phyloP scores from a whole-genome alignment of 441 rosid genomes.

The Eutrema salsugineum region DNA sequence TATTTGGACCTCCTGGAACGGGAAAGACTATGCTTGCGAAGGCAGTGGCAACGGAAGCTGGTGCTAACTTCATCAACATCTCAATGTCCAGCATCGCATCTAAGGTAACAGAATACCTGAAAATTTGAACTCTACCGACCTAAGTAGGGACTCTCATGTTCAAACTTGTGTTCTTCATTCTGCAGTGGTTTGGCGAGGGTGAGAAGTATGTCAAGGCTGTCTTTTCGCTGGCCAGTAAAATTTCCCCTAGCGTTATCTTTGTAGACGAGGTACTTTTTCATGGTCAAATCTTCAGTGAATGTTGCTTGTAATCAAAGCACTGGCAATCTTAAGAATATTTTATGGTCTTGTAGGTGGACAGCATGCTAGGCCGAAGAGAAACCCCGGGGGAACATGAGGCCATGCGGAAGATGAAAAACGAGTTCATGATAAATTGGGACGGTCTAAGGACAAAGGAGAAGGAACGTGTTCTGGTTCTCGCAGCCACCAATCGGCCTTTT shows the following conservation, averaged over 20 bases:
- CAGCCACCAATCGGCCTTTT: constrained; percentile 91
- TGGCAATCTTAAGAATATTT: background rate
- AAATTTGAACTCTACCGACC: background rate
- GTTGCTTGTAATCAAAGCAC: background rate
- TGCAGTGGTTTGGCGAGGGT: constrained; percentile 98
- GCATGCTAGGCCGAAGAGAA: constrained; percentile 93
- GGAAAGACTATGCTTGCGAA: constrained; percentile 98
- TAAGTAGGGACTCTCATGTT: background rate
- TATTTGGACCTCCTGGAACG: constrained; percentile 99
- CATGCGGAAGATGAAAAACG: constrained; percentile 95
- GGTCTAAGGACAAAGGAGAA: constrained; percentile 85
- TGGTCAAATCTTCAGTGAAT: background rate
- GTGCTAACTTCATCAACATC: constrained; percentile 88
- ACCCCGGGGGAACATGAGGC: constrained; percentile 90
- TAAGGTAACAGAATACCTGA: constrained; percentile 45
- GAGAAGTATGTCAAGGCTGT: constrained; percentile 89
- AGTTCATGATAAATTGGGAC: constrained; percentile 95
- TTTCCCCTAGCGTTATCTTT: constrained; percentile 85
- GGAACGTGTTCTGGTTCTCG: constrained; percentile 91
- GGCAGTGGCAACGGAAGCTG: constrained; percentile 95
- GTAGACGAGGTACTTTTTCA: constrained; percentile 78
- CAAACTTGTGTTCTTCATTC: constrained; percentile 9
- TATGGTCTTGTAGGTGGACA: constrained; percentile 62
- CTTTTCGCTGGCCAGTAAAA: constrained; percentile 86
- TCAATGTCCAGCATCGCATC: constrained; percentile 93